Evolutionary conservation across 1,139 yeast species (phyloP).

Genomic region (Saccharomyces uvarum): DNA sequence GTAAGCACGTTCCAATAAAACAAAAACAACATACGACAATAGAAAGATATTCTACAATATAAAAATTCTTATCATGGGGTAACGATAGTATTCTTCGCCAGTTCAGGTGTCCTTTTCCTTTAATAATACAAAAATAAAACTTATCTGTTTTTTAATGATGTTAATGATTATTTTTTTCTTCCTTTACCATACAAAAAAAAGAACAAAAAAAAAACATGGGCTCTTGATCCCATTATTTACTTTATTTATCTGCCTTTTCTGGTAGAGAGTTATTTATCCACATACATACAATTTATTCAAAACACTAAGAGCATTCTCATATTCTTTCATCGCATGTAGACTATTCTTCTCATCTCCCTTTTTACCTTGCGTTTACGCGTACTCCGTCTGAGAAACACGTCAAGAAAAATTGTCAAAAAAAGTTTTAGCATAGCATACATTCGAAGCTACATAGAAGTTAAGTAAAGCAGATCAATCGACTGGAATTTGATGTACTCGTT

Average conservation of each 20-base stretch:
- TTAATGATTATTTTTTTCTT: neutral
- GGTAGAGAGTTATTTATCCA: neutral
- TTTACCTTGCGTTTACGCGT: neutral
- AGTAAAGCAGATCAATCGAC: neutral
- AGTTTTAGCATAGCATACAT: neutral
- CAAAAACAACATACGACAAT: neutral
- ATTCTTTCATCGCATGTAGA: neutral
- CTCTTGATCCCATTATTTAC: neutral
- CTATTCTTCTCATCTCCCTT: neutral
- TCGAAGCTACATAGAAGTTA: neutral
- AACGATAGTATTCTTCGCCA: neutral
- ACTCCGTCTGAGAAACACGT: neutral
- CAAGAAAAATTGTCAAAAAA: neutral
- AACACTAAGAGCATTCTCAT: neutral
- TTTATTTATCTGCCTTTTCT: neutral
- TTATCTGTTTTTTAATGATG: neutral
- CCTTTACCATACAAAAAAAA: neutral
- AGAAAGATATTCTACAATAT: neutral
- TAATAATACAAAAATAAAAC: neutral
- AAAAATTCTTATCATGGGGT: neutral
- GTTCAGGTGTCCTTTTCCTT: neutral
- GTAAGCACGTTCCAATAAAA: neutral
- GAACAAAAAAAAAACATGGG: neutral
- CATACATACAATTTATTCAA: neutral
- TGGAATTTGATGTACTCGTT: constrained; percentile 1